A percentile compares a stretch with the other conserved stretches of the same genome.
Conservation (phyloP, 768 basidiomycete genomes). For the Boletus edulis region DNA sequence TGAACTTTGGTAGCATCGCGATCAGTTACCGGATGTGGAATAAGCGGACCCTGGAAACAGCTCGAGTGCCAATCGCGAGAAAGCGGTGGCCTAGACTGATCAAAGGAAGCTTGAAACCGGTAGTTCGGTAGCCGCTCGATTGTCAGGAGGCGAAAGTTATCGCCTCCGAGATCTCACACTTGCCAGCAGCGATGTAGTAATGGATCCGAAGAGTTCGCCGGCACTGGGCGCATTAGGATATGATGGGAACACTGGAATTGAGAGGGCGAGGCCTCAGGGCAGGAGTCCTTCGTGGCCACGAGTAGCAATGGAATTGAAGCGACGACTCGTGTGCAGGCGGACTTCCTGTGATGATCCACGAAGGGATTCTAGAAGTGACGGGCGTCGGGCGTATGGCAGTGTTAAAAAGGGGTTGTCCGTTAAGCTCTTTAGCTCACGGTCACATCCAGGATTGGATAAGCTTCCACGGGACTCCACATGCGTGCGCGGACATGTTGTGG, state of each 20-base stretch:
- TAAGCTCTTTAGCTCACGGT: slow-evolving; percentile 43
- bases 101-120: slow-evolving; percentile 29
- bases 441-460: slow-evolving; percentile 32
- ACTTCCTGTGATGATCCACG: slow-evolving; percentile 30
- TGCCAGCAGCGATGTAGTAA: slow-evolving; percentile 31
- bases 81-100: slow-evolving; percentile 26
- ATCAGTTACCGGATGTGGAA: slow-evolving; percentile 24
- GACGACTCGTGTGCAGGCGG: neutral
- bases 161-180: slow-evolving; percentile 34
- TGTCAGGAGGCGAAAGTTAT: slow-evolving; percentile 31
- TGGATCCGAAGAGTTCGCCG: slow-evolving; percentile 28
- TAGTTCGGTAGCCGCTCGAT: slow-evolving; percentile 30
- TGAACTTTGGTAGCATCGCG: slow-evolving; percentile 20
- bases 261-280: slow-evolving; percentile 11
- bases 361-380: slow-evolving; percentile 4
- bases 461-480: slow-evolving; percentile 37
- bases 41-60: slow-evolving; percentile 34
- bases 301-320: slow-evolving; percentile 7
- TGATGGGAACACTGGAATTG: too few relatives aligned
- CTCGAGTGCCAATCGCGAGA: slow-evolving; percentile 25
- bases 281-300: neutral
- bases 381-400: slow-evolving; percentile 17
- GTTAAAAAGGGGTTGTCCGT: slow-evolving; percentile 34
- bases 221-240: slow-evolving; percentile 26
- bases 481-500: slow-evolving; percentile 34